Evolutionary conservation across 2,329 filamentous ascomycete species (phyloP), one percentile per base, ranked within the genome.

Genomic region (Fusarium algeriense): DNA sequence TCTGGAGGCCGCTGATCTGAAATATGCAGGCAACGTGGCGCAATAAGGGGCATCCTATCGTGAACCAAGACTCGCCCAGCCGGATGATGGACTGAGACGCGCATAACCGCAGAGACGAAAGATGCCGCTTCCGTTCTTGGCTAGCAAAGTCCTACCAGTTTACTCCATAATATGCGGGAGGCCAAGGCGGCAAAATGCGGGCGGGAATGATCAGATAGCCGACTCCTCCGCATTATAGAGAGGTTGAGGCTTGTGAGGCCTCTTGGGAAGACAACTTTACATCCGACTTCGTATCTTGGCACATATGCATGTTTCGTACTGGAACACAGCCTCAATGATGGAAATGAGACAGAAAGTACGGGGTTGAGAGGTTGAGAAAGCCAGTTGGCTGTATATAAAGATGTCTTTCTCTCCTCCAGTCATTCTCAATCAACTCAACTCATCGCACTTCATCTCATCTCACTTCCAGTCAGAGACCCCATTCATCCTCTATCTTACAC

Each of bases 81-180:
- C 46, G 45, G 32, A 35, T 52, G 30, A 26, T 41, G 60, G 40
- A 48, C 46, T 35, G 19, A 15, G 23, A 46, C 28, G 5, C 65
- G 63, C 60, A 66, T 59, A 50, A 41, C 17, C 20, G 28, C 38
- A 20, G 44, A 9, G 62, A 41, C 19, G 11, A 41, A 23, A 35
- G 55, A 44, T 61, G 64, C 54, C 54, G 62, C n/a, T 60, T 28
- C 63, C 53, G 23, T 38, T 26, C 54, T 66, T 66, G 53, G 61
- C 61, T 17, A 8, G 15, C 8, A 6, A 23, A 23, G 23, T 23
- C 23, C 23, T 23, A 23, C 23, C 23, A 4, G 43, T 48, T 30
- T 15, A 17, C 40, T 20, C 41, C 17, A 48, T 50, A 37, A 57
- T 20, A 57, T 57, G 19, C 19, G 44, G 20, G 30, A 48, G 40